phyloP scores from a whole-genome alignment of 768 basidiomycete species.

The Boletus rubescentipes region DNA sequence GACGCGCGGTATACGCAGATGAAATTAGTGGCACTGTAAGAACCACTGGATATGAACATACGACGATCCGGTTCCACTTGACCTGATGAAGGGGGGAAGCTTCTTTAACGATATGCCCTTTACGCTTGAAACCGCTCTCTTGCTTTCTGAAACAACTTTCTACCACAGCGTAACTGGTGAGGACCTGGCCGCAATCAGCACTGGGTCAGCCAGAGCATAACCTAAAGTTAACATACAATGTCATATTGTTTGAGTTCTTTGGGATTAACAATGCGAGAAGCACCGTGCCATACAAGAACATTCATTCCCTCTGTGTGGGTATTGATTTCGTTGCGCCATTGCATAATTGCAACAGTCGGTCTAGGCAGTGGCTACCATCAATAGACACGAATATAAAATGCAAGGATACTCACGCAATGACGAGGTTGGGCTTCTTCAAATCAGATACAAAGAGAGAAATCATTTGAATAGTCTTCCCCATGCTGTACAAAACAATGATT shows the following conservation, averaged over 20 bases:
- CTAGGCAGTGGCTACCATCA: constrained; percentile 25
- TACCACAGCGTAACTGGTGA: constrained; percentile 85
- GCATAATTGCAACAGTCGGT: constrained; percentile 54
- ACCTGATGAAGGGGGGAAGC: constrained; percentile 82
- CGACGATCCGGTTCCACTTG: constrained; percentile 80
- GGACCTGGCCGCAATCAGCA: constrained; percentile 46
- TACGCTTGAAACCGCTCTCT: constrained; percentile 86
- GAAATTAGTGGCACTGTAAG: background rate
- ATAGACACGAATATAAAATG: background rate
- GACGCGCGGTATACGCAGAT: background rate
- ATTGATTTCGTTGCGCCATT: constrained; percentile 95
- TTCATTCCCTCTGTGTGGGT: constrained; percentile 82
- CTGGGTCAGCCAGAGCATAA: background rate
- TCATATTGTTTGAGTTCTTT: constrained; percentile 80
- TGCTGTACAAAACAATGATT: constrained; percentile 42
- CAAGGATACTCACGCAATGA: constrained; percentile 72
- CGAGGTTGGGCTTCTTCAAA: constrained; percentile 76
- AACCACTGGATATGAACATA: constrained; percentile 33
- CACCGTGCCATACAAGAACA: constrained; percentile 92
- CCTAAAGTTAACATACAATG: constrained; percentile 53
- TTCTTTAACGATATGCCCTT: constrained; percentile 82
- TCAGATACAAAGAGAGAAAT: constrained; percentile 87
- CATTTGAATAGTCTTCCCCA: constrained; percentile 97
- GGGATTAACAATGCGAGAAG: constrained; percentile 62
- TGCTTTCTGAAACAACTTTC: constrained; percentile 95